Evolutionary conservation across 768 basidiomycete species (phyloP), one percentile per base, ranked within the genome.

Genomic region (Tylopilus balloui): DNA sequence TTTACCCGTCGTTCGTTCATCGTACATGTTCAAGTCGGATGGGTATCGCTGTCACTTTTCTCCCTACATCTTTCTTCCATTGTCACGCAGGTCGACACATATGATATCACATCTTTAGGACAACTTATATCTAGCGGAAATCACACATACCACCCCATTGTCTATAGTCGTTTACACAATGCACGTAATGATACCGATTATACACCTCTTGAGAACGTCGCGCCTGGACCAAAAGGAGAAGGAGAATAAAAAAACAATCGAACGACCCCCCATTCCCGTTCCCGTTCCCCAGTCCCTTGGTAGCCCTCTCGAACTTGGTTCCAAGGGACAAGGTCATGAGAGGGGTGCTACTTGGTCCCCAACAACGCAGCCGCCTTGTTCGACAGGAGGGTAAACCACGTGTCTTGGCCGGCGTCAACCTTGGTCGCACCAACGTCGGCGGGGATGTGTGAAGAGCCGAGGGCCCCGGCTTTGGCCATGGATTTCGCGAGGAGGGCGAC

Each of bases 391-490:
- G 80, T 83, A 50, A 78, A 86, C 39, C 56, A 61, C 1, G 65
- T 62, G 7, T 58, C 74, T 1, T 68, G 60, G 3, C 70, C 75
- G 4, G 47, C 62, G 4, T 58, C 40, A 25, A 55, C 52, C 57
- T 74, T 72, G 13, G 65, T 66, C 3, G 81, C 75, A 2, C 66
- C 60, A 0, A 72, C 75, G 17, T 62, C 63, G 15, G 75, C 36
- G 0, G 80, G 76, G 10, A 88, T 67, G 1, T 56, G 66, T 0
- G 73, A 61, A 0, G 79, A 76, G 1, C 85, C 84, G 3, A 83
- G 63, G 14, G 64, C 67, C 1, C 84, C 84, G 1, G 80, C 84
- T 21, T 70, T 57, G 20, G 70, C 68, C 6, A 83, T 71, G n/a
- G 78, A 74, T 56, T 73, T 79, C 3, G 75, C 83, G 4, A 87